Conservation (phyloP, 1,284 basidiomycete species). For the Peniophora sp. region DNA sequence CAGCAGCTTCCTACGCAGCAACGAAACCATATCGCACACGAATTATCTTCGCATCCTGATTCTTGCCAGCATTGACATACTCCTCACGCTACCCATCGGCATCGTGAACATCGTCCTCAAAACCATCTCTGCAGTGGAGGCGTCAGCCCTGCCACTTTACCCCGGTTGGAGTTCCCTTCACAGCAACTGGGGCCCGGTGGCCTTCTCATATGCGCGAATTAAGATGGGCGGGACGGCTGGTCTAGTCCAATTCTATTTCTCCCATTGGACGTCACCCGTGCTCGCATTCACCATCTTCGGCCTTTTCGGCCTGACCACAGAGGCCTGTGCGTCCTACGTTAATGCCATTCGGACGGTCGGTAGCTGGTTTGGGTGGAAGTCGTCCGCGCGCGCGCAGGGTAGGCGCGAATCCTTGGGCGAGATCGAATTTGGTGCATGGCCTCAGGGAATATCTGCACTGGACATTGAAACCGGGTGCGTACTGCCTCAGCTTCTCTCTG, state of each 20-base stretch:
- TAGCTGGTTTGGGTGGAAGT: neutral
- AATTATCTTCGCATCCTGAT: neutral
- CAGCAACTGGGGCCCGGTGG: neutral
- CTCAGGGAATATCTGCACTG: too few relatives aligned
- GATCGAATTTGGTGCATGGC: too few relatives aligned
- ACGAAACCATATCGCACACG: neutral
- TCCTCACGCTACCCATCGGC: neutral
- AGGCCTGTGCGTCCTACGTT: neutral
- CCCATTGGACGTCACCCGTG: neutral
- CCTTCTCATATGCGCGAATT: neutral
- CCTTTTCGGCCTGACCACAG: neutral
- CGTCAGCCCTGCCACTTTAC: neutral
- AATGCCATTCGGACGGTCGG: neutral
- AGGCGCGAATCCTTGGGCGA: too few relatives aligned
- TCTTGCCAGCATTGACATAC: neutral
- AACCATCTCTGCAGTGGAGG: neutral
- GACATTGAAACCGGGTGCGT: too few relatives aligned
- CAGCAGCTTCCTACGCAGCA: neutral
- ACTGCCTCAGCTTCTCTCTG: too few relatives aligned
- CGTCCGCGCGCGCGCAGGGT: neutral
- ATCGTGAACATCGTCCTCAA: neutral
- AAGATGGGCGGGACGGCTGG: neutral
- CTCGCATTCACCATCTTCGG: neutral
- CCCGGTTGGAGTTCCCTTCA: neutral
- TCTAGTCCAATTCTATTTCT: neutral